These are phyloP conservation scores for Telfairia occidentalis DNA, from an alignment of 331 rosid genomes.

Conservation along the genomic window DNA sequence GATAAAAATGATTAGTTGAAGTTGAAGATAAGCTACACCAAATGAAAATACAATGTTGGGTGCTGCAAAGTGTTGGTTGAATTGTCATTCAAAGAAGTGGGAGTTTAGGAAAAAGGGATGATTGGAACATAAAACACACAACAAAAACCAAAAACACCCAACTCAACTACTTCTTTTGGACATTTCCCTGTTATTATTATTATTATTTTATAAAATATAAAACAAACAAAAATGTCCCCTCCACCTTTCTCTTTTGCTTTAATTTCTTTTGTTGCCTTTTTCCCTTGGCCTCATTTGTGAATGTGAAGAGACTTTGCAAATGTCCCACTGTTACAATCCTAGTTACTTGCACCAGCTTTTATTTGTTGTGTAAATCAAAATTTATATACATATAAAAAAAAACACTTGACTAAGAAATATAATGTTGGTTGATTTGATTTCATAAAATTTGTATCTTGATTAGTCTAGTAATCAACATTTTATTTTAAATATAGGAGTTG, in stretches of 20 bases:
- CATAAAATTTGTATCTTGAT: background rate
- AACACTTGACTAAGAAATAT: background rate
- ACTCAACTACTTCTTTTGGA: slow-evolving; percentile 39
- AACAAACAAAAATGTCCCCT: background rate
- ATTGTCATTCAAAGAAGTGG: background rate
- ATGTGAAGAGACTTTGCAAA: background rate
- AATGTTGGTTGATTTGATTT: background rate
- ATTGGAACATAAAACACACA: slow-evolving; percentile 6
- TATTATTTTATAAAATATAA: slow-evolving; percentile 11
- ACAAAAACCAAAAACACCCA: slow-evolving; percentile 28
- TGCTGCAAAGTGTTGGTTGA: slow-evolving; percentile 5
- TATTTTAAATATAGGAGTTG: no score
- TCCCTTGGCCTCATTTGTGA: background rate
- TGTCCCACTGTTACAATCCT: background rate
- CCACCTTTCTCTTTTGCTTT: slow-evolving; percentile 24
- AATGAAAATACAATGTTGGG: no score
- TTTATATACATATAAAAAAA: no score
- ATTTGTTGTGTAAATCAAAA: background rate
- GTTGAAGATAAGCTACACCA: slow-evolving; percentile 3
- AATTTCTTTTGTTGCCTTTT: background rate
- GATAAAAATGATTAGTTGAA: slow-evolving; percentile 3
- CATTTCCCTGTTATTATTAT: background rate
- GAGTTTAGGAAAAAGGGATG: slow-evolving; percentile 7
- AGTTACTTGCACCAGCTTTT: background rate
- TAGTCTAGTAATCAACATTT: background rate